Evolutionary conservation across 345 rosid genomes (phyloP).

Genomic region (Acer negundo): DNA sequence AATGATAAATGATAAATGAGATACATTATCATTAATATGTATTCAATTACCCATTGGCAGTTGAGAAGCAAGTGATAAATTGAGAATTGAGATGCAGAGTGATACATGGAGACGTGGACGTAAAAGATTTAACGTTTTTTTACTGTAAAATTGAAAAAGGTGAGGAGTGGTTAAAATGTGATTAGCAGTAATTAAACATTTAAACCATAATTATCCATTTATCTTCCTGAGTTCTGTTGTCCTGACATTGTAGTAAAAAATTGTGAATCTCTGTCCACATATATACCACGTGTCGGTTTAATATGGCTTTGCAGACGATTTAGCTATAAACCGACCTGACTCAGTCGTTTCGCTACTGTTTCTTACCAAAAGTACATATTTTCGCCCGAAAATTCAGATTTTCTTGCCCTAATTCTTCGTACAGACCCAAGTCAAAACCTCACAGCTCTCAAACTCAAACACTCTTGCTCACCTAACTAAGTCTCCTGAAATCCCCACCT

Average conservation of each 20-base stretch:
- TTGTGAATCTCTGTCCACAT: not conserved
- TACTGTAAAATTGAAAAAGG: too few species aligned
- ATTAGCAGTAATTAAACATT: not conserved
- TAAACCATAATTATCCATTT: not conserved
- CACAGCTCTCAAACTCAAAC: not conserved
- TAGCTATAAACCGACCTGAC: not conserved
- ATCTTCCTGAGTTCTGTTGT: not conserved
- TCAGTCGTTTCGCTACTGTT: not conserved
- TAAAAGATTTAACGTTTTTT: too few species aligned
- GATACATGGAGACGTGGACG: too few species aligned
- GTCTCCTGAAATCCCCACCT: not conserved
- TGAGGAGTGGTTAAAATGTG: too few species aligned
- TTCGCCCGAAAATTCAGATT: not conserved
- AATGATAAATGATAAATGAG: too few species aligned
- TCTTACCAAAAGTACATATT: not conserved
- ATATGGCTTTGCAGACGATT: not conserved
- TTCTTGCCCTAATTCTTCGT: constrained; percentile 17
- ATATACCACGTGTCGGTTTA: not conserved
- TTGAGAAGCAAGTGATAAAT: too few species aligned
- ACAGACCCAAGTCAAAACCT: constrained; percentile 19
- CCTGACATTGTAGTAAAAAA: not conserved
- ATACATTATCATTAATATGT: too few species aligned
- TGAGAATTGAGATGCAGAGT: too few species aligned
- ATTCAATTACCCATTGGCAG: too few species aligned
- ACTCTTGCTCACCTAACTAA: not conserved